A percentile compares a stretch with the other conserved stretches of the same genome.
phyloP scores from a whole-genome alignment of 2,329 filamentous ascomycete genomes.

The Passalora sequoiae region DNA sequence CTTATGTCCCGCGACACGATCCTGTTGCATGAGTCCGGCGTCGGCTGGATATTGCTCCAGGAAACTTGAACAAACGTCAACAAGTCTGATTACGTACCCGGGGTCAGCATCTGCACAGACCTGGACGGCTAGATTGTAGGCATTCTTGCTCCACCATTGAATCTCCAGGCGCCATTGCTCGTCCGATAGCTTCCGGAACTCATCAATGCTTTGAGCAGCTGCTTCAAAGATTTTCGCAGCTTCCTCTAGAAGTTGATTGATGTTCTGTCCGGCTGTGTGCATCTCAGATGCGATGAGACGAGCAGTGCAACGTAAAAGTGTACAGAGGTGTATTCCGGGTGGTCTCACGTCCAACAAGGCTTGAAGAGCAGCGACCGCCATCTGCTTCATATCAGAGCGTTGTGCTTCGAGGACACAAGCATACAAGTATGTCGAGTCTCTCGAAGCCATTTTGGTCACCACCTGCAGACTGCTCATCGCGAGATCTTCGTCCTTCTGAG shows the following conservation, averaged over 20 bases:
- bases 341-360: conserved; percentile 54
- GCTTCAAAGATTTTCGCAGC: conserved; percentile 53
- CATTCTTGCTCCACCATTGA: conserved; percentile 77
- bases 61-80: conserved; percentile 40
- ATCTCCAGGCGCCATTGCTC: conserved; percentile 56
- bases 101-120: conserved; percentile 56
- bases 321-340: conserved; percentile 54
- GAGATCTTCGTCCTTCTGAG: conserved; percentile 36
- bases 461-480: conserved; percentile 59
- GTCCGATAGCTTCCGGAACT: conserved; percentile 33
- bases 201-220: conserved; percentile 44
- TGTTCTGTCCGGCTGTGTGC: conserved; percentile 28
- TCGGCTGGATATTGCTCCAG: conserved; percentile 23
- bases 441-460: conserved; percentile 51
- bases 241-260: conserved; percentile 38
- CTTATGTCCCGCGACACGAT: conserved; percentile 49
- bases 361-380: conserved; percentile 56
- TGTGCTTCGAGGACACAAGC: conserved; percentile 77
- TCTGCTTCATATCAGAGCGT: conserved; percentile 55
- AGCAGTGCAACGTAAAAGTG: conserved; percentile 56
- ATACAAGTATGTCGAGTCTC: conserved; percentile 63
- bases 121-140: conserved; percentile 71
- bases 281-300: conserved; percentile 45
- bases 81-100: conserved; percentile 51
- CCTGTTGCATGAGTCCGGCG: conserved; percentile 11